A percentile compares a stretch with the other conserved stretches of the same genome.
These are phyloP conservation scores for Colletotrichum sp. DNA, from an alignment of 2,329 filamentous ascomycete species.

Conservation along the genomic window DNA sequence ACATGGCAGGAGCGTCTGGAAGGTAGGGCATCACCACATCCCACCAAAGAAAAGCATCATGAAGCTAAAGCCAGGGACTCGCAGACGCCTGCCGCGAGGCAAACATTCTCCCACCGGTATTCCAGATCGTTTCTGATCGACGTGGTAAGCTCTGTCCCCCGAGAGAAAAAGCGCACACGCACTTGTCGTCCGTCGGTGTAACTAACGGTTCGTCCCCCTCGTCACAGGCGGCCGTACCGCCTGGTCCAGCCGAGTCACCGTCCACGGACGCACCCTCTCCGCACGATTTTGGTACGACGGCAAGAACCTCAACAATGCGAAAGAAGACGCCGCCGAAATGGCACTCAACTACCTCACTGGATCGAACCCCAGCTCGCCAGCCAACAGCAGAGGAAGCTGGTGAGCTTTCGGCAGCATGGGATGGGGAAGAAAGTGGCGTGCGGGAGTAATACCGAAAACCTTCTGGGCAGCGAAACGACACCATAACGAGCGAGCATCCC, in stretches of 20 bases:
- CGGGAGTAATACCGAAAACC: not conserved
- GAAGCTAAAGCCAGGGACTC: conserved; percentile 13
- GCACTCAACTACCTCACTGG: conserved; percentile 65
- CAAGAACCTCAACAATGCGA: conserved; percentile 84
- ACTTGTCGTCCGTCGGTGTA: not conserved
- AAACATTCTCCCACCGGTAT: conserved; percentile 61
- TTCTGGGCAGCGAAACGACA: not conserved
- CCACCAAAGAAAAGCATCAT: not conserved
- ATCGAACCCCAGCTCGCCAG: conserved; percentile 45
- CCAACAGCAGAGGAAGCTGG: conserved; percentile 27
- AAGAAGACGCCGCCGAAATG: conserved; percentile 89
- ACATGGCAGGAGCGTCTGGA: conserved; percentile 63
- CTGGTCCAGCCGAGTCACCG: conserved; percentile 83
- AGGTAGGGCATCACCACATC: conserved; percentile 43
- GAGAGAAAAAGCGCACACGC: not conserved
- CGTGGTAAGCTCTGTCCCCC: conserved; percentile 59
- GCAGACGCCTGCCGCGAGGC: conserved; percentile 63
- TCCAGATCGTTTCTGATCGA: conserved; percentile 76
- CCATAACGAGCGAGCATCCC: conserved; percentile 3
- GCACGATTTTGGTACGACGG: conserved; percentile 93
- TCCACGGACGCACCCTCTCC: conserved; percentile 67
- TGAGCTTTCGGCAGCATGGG: not conserved
- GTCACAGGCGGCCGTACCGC: conserved; percentile 81
- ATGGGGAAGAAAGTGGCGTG: not conserved
- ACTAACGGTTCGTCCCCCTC: not conserved